Base-by-base conservation (phyloP, 345 rosid species). In the Brassica carinata region DNA sequence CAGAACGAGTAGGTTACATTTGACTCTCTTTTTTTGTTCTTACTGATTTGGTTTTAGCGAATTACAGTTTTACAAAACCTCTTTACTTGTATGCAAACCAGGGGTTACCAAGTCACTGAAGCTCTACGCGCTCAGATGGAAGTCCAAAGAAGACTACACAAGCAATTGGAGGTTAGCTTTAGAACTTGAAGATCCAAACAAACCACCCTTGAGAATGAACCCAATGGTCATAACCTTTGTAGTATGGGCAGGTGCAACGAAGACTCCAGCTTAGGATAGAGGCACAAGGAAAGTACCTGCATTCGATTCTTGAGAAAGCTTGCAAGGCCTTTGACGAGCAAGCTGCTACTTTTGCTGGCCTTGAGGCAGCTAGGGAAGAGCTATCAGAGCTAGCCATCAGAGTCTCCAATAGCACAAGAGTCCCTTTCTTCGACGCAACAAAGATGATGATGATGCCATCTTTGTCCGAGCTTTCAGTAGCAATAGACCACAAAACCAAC, bases 41-140 rank as follows among this genome's bases (percentile, higher is more conserved):
- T 31, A 23, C 31, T 6, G 9, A 3, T 59, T 71, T 72, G 66
- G 17, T 55, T 55, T 55, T 69, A 23, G 18, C 8, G 8, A 69
- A 68, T 53, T 14, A 30, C 64, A 48, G 0, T 1, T 29, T 5
- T 61, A 14, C 59, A 58, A 66, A 77, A 19, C 73, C 30, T 75
- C 57, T 33, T 43, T 80, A 79, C 68, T 74, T 57, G 11, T 85
- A 76, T 77, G 79, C 29, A 73, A 71, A 78, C 81, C 89, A 93
- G 99, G 72, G 90, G 97, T 77, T 89, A 77, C 89, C 92, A 88
- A 88, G 97, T 96, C 71, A 93, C 98, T 3, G 99, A 96, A 86
- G 99, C 99, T 83, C 84, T 96, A 77, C 87, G 96, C 38, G 91
- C 90, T 64, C 99, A 96, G 86, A 93, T 96, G 99, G 99, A 96